Evolutionary conservation across 2,329 filamentous ascomycete genomes (phyloP).

Genomic region (Aspergillus nomiae): DNA sequence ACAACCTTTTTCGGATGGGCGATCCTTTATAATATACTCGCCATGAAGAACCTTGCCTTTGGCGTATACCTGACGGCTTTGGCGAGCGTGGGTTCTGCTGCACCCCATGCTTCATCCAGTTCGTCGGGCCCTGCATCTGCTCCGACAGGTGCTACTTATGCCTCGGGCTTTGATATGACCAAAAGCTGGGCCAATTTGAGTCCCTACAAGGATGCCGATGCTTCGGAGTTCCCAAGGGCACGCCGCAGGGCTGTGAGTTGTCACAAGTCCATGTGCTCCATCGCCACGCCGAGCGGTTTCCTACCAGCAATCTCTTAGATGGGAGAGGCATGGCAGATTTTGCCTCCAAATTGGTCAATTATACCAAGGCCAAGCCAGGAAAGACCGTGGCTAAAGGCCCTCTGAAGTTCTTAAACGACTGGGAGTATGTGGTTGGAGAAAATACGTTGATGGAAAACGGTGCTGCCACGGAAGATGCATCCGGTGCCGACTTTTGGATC

Average conservation of each 20-base stretch:
- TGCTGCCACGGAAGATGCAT: conserved; percentile 52
- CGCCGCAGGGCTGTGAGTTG: conserved; percentile 59
- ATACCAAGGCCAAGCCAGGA: conserved; percentile 38
- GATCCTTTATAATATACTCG: not conserved
- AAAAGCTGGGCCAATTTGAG: conserved; percentile 35
- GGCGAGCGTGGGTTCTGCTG: conserved; percentile 1
- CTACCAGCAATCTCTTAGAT: conserved; percentile 50
- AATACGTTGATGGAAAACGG: conserved; percentile 53
- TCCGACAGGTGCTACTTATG: conserved; percentile 30
- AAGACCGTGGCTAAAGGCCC: conserved; percentile 47
- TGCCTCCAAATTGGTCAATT: conserved; percentile 51
- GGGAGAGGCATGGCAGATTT: conserved; percentile 53
- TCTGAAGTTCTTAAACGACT: conserved; percentile 56
- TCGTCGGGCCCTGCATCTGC: conserved; percentile 7
- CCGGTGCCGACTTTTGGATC: conserved; percentile 57
- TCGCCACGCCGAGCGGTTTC: conserved; percentile 58
- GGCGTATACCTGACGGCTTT: not conserved
- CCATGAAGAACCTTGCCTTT: conserved; percentile 1
- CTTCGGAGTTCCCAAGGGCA: conserved; percentile 41
- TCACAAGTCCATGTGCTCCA: conserved; percentile 58
- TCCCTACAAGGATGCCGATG: conserved; percentile 30
- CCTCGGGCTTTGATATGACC: conserved; percentile 35
- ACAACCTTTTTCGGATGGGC: not conserved
- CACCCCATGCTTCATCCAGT: not conserved
- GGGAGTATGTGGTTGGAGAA: conserved; percentile 50